These are phyloP conservation scores for Taphrina pruni DNA, from an alignment of 1,139 yeast genomes.

Conservation along the genomic window DNA sequence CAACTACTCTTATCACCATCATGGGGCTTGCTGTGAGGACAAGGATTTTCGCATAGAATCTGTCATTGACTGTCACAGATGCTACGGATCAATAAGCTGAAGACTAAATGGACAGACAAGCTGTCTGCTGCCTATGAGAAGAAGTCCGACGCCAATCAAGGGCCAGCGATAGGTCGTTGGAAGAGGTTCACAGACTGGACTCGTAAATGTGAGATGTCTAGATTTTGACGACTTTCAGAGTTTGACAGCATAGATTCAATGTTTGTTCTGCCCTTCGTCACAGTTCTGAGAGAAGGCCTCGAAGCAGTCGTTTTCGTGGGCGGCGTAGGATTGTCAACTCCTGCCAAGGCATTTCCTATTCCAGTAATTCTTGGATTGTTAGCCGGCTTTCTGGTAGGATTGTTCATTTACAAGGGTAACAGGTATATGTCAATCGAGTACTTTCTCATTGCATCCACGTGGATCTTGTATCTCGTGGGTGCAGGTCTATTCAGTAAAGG, in stretches of 20 bases:
- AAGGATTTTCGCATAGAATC: not conserved
- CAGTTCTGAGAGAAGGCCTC: constrained; percentile 83
- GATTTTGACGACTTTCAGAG: not conserved
- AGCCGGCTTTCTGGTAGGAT: constrained; percentile 72
- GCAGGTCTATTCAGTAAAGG: constrained; percentile 91
- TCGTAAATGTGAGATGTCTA: constrained; percentile 11
- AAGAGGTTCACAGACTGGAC: constrained; percentile 10
- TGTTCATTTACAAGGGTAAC: constrained; percentile 66
- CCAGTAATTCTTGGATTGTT: constrained; percentile 76
- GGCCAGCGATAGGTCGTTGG: not conserved
- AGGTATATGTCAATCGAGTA: constrained; percentile 76
- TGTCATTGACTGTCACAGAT: constrained; percentile 52
- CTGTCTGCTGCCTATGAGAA: constrained; percentile 70
- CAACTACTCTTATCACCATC: constrained; percentile 77
- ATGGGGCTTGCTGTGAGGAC: constrained; percentile 77
- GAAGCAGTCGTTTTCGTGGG: constrained; percentile 89
- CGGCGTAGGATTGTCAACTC: constrained; percentile 79
- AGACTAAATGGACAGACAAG: constrained; percentile 90
- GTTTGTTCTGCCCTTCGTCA: constrained; percentile 77
- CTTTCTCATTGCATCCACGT: constrained; percentile 80
- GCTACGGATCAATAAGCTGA: constrained; percentile 86
- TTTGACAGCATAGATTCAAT: constrained; percentile 53
- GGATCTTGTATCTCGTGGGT: constrained; percentile 82
- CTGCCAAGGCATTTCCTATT: constrained; percentile 78
- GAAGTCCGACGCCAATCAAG: constrained; percentile 42